Conservation (phyloP, 2,329 filamentous ascomycete genomes). For the Fusarium nematophilum region DNA sequence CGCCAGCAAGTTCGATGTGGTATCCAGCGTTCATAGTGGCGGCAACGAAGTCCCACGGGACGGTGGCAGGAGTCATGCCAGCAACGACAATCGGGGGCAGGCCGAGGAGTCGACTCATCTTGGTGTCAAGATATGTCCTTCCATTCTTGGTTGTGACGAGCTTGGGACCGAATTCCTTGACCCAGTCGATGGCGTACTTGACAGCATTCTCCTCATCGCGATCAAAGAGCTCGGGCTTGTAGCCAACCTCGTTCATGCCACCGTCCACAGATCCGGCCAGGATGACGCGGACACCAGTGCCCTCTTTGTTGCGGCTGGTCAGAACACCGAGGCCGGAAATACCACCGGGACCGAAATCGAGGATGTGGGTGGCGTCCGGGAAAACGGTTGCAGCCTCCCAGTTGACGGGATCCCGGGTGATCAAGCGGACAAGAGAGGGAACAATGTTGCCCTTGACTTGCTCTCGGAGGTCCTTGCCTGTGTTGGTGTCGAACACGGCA, state of each 20-base stretch:
- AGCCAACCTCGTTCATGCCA: conserved; percentile 89
- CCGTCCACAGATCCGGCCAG: conserved; percentile 94
- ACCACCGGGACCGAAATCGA: conserved; percentile 97
- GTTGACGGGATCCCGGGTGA: conserved; percentile 92
- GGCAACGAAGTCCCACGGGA: conserved; percentile 91
- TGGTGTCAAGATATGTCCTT: conserved; percentile 93
- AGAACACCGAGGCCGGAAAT: conserved; percentile 96
- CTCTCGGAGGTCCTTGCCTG: conserved; percentile 83
- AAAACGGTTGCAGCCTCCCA: conserved; percentile 97
- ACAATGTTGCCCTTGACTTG: conserved; percentile 82
- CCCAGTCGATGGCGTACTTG: conserved; percentile 96
- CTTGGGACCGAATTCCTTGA: conserved; percentile 94
- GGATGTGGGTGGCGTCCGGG: conserved; percentile 88
- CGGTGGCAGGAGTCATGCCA: conserved; percentile 92
- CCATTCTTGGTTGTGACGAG: conserved; percentile 90
- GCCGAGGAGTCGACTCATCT: conserved; percentile 89
- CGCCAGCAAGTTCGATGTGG: conserved; percentile 89
- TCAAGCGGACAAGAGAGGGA: conserved; percentile 87
- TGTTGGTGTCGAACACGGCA: conserved; percentile 90
- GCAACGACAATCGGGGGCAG: conserved; percentile 90
- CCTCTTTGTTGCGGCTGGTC: conserved; percentile 99
- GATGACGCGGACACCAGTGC: conserved; percentile 95
- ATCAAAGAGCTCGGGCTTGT: conserved; percentile 98
- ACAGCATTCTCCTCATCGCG: conserved; percentile 94
- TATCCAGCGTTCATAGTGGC: conserved; percentile 97